Evolutionary conservation across 495 filamentous ascomycete species (phyloP), one percentile per base, ranked within the genome.

Genomic region (Xylaria longipes): DNA sequence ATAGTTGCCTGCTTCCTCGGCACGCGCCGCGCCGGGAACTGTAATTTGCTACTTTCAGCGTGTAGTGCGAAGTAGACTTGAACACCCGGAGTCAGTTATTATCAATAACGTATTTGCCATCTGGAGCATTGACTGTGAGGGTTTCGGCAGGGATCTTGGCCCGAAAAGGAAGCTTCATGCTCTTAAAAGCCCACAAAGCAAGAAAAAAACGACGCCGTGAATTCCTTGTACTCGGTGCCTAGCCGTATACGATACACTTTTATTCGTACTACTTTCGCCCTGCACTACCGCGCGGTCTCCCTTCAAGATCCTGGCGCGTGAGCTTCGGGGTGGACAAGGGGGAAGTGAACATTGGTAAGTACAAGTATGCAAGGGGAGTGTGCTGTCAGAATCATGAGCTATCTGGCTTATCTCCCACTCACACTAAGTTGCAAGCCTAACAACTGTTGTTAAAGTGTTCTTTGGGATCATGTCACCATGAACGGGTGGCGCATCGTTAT

Each of bases 1-100:
- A n/a, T n/a, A n/a, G n/a, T n/a, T n/a, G n/a, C n/a, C n/a, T n/a
- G 11, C 20, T 17, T 39, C 22, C 52, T 65, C 63, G 63, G 63
- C 63, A 45, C 45, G 63, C 45, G 45, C 63, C 45, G 63, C 45
- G 45, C 63, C 63, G 63, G 45, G 29, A n/a, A 37, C 37, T 50
- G 43, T 25, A 29, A 5, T 2, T 1, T 50, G 17, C 41, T 46
- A 6, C 15, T 31, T 58, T 5, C 2, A 5, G 9, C 31, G 0
- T n/a, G n/a, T n/a, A n/a, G 12, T 31, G 31, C 37, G n/a, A 33
- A 33, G 20, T 41, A 61, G 58, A 20, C 27, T 5, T 9, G 52
- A 9, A 58, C 25, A 33, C 27, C 31, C 54, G n/a, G 39, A 41
- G 9, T 41, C 39, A 12, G 46, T 50, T 22, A 15, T 50, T 50